Base-by-base conservation (phyloP, 108 stramenopile species). In the Nitzschia sp. region DNA sequence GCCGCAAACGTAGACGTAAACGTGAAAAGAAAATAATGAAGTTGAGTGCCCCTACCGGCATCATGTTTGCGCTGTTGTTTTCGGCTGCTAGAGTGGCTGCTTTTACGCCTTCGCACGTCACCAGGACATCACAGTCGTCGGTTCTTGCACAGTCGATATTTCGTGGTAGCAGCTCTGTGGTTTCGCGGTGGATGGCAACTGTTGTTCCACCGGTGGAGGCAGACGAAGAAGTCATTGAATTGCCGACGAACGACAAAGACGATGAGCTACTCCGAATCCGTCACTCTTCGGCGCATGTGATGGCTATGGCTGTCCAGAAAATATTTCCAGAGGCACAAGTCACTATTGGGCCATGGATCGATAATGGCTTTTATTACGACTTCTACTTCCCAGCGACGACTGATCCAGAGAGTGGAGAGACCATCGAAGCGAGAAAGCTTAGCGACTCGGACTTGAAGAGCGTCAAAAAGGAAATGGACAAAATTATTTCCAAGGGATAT, bases 261-360 rank as follows among this genome's bases (percentile, higher is more conserved):
- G 64, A 81, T 6, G 78, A 94, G 29, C 63, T 98, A 47, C 84
- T 98, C 5, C 79, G 78, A 52, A 92, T 98, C 45, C 88, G 97
- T 41, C 98, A 98, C 83, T 95, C 96, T 3, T 83, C 96, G 29
- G 95, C 96, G 8, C 98, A 98, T 77, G 96, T 98, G 41, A 97
- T 98, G 98, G 98, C 98, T 62, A 96, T 97, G 96, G 98, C 98
- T 5, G 98, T 98, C 36, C 96, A 98, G 76, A 69, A 80, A 54
- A 77, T 93, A 16, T 97, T 88, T 68, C 95, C 94, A 27, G 90
- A 89, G 58, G 94, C 93, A 13, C 96, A 98, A 76, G 96, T 96
- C 23, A 97, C 97, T 44, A 97, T 98, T 69, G 97, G 97, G 13
- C 97, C 97, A 0, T 98, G 97, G 97, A 98, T 98, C 48, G 96